Base-by-base conservation (phyloP, 306 rosid species). In the Oxytropis ochrocephala region DNA sequence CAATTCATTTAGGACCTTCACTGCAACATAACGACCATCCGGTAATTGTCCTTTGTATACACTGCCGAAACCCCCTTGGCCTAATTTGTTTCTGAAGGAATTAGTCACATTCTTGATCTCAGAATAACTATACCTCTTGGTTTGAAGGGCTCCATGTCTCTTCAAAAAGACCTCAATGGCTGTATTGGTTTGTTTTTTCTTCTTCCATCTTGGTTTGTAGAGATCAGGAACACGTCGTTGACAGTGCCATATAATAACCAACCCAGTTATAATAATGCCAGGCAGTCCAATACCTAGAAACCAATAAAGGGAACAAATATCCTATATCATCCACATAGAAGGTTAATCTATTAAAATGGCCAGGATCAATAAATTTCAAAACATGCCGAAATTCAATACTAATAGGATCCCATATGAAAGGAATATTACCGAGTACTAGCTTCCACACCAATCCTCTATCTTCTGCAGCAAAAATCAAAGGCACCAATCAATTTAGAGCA, bases 271-370 rank as follows among this genome's bases (percentile, higher is more conserved):
- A 44, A 72, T 3, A 27, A 47, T 67, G 33, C 3, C 21, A 4
- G 67, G 63, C 33, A 76, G 38, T 63, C 72, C 85, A 72, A 80
- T 72, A 8, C 78, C 85, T 72, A 41, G 32, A 38, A 68, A 50
- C 57, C 70, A 57, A 64, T 8, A 16, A 44, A 24, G 57, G 19
- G 46, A 46, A 7, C 16, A 42, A 1, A 43, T n/a, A 43, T 63
- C 7, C 47, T 29, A 38, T 39, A 39, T 7, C 38, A 33, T 33
- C 38, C 7, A 33, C 38, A 33, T 33, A 6, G 38, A 33, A 33
- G 7, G 38, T 0, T 33, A 7, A 33, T 33, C 1, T 8, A 1
- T 33, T 33, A 33, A 33, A 33, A 33, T 33, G 38, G 38, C 29
- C 29, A 8, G n/a, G 29, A 69, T 16, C 18, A 42, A 43, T 43